Conservation (phyloP, 1,284 basidiomycete genomes). For the Apiotrichum akiyoshidainum region DNA sequence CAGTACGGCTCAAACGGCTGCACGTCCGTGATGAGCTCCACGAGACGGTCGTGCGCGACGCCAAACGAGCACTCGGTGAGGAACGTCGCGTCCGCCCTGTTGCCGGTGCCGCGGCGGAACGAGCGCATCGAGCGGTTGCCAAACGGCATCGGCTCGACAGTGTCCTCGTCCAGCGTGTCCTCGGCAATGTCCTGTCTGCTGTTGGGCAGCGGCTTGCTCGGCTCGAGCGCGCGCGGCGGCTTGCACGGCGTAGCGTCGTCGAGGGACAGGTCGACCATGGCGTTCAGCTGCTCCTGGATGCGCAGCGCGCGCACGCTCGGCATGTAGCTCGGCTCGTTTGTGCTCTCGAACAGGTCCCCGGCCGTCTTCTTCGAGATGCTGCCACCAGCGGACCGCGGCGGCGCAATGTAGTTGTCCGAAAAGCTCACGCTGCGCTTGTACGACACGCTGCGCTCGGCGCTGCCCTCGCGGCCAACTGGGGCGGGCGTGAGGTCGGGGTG, state of each 20-base stretch:
- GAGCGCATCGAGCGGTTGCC: constrained; percentile 11
- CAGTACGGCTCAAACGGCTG: constrained; percentile 93
- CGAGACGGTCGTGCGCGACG: constrained; percentile 81
- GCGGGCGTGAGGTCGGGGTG: constrained; percentile 39
- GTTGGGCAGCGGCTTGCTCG: neutral
- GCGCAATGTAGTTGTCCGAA: constrained; percentile 69
- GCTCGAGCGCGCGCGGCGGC: constrained; percentile 47
- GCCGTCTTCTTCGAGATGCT: neutral
- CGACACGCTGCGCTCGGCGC: constrained; percentile 21
- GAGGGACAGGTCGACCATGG: constrained; percentile 63
- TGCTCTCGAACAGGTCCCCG: neutral
- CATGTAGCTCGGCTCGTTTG: constrained; percentile 51
- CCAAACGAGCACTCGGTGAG: constrained; percentile 90
- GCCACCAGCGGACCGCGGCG: constrained; percentile 13
- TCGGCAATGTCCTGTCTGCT: neutral
- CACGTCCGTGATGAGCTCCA: constrained; percentile 89
- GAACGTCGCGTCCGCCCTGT: constrained; percentile 67
- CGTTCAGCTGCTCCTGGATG: constrained; percentile 71
- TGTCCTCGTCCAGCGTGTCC: constrained; percentile 10
- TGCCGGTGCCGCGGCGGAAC: constrained; percentile 18
- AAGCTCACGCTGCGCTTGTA: constrained; percentile 81
- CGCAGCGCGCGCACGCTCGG: constrained; percentile 70
- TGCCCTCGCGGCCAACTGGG: constrained; percentile 10
- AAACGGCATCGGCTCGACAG: constrained; percentile 19
- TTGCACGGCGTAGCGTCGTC: constrained; percentile 61